These are phyloP conservation scores for Ocimum tenuiflorum DNA, from an alignment of 257 asterid genomes.

Conservation along the genomic window DNA sequence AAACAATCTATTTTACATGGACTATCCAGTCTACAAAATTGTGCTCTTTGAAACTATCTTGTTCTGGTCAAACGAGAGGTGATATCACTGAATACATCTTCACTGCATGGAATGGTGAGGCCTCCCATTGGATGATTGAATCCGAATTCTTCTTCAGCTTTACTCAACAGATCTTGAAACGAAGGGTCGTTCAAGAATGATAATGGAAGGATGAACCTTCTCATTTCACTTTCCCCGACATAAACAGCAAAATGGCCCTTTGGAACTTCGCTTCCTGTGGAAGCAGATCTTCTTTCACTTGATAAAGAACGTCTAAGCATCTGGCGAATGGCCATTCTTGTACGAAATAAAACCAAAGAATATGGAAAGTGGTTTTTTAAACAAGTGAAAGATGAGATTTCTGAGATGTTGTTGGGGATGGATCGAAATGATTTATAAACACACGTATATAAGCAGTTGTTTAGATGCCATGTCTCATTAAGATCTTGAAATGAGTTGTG, in stretches of 20 bases:
- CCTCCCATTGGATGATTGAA: constrained; percentile 22
- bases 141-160: constrained; percentile 27
- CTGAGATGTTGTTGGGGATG: not conserved
- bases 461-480: not conserved
- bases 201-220: constrained; percentile 16
- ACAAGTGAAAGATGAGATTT: not conserved
- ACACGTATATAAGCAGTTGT: not conserved
- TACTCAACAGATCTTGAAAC: constrained; percentile 26
- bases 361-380: not conserved
- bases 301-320: constrained; percentile 21
- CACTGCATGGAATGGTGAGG: constrained; percentile 29
- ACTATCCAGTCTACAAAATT: not conserved
- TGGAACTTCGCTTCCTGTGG: not conserved
- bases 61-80: constrained; percentile 17
- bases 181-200: constrained; percentile 24
- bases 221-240: constrained; percentile 14
- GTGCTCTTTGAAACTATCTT: not conserved
- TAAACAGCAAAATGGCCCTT: constrained; percentile 8
- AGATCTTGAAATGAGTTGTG: not conserved
- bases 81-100: constrained; percentile 15
- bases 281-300: constrained; percentile 15
- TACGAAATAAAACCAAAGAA: not conserved
- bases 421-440: not conserved
- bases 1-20: not conserved
- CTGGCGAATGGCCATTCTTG: not conserved